Base-by-base conservation (phyloP, 2,329 filamentous ascomycete species). In the Cladophialophora exuberans region DNA sequence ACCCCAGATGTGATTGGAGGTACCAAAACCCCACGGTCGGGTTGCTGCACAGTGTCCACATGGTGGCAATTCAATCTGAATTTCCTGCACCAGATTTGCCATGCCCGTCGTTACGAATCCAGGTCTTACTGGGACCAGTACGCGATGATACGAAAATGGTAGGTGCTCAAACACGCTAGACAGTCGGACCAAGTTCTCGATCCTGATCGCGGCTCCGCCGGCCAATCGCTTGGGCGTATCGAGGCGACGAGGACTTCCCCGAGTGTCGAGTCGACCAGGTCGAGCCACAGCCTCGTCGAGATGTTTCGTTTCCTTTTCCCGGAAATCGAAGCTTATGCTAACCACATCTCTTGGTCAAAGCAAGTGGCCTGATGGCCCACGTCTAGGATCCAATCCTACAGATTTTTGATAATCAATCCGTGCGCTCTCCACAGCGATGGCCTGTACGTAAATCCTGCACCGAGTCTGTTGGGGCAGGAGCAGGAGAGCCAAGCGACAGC, bases 221-320 rank as follows among this genome's bases (percentile, higher is more conserved):
- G 2, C 13, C 22, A 38, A 30, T 25, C 20, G 15, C 46, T 20
- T 44, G 42, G 42, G 30, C 25, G 22, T 3, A 3, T 5, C 22
- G n/a, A n/a, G n/a, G n/a, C n/a, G n/a, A n/a, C 28, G 6, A 13
- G 39, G 39, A 15, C 39, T 18, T 49, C 38, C 33, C 33, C 44
- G 33, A 35, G 33, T 31, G 33, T 6, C 33, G 46, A 49, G 35
- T 49, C 15, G 33, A 39, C n/a, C n/a, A n/a, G n/a, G n/a, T n/a
- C n/a, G 31, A 39, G 25, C 46, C 31, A 38, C 31, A 39, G 46
- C 46, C 46, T 49, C 46, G 46, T 49, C 46, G n/a, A 20, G 23
- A 49, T 23, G n/a, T 38, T 38, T 9, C 45, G 31, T 30, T 48
- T 22, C 3, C 20, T 13, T 3, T 36, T 26, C 33, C 46, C 15